Conservation (phyloP, 768 basidiomycete species). For the Gelatoporia subvermispora region DNA sequence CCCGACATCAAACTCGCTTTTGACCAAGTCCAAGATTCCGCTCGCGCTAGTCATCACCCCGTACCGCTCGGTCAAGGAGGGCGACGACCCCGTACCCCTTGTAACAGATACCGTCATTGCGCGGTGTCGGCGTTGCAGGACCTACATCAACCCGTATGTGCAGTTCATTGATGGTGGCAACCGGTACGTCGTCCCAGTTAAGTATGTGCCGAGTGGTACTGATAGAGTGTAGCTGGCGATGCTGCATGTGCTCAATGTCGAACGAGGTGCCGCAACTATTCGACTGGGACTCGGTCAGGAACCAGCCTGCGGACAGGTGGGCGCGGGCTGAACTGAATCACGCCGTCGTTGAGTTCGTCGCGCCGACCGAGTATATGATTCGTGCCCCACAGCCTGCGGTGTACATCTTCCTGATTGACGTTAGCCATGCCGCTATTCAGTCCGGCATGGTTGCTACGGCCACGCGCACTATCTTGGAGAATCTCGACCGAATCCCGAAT, state of each 20-base stretch:
- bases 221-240: conserved; percentile 71
- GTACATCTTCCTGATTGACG: conserved; percentile 96
- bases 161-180: conserved; percentile 98
- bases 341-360: conserved; percentile 93
- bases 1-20: conserved; percentile 81
- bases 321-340: conserved; percentile 88
- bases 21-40: conserved; percentile 88
- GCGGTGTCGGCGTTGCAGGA: conserved; percentile 90
- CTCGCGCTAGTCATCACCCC: conserved; percentile 87
- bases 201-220: not conserved
- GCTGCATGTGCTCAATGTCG: conserved; percentile 97
- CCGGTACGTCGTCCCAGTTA: conserved; percentile 43
- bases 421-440: conserved; percentile 87
- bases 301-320: conserved; percentile 96
- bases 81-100: conserved; percentile 81
- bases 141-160: conserved; percentile 97
- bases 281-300: conserved; percentile 94
- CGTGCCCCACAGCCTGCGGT: conserved; percentile 96
- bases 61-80: conserved; percentile 80
- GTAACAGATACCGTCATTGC: conserved; percentile 93
- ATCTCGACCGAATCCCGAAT: conserved; percentile 91
- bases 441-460: conserved; percentile 99
- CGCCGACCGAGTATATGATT: conserved; percentile 99
- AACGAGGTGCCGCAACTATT: conserved; percentile 98
- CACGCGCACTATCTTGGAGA: conserved; percentile 93